Conservation (phyloP, 768 basidiomycete genomes). For the Wakefieldia striispora region DNA sequence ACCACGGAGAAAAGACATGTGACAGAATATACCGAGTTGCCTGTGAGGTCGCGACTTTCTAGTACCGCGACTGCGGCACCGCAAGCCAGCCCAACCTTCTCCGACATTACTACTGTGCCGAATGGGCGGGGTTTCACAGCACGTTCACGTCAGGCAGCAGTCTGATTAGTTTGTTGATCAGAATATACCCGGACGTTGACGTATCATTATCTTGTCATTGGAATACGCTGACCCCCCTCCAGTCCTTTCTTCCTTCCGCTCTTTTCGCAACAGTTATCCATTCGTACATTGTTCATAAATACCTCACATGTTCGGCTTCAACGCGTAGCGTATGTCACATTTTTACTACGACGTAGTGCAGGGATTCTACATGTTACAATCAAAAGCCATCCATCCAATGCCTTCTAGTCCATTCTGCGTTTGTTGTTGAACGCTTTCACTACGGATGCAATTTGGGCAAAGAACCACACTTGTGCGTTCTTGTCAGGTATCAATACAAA, state of each 20-base stretch:
- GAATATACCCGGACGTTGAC: slow-evolving; percentile 28
- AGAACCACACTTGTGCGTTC: slow-evolving; percentile 76
- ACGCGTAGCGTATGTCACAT: slow-evolving; percentile 29
- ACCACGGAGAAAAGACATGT: slow-evolving; percentile 29
- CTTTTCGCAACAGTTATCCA: slow-evolving; percentile 16
- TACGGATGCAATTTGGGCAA: slow-evolving; percentile 69
- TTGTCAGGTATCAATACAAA: slow-evolving; percentile 79
- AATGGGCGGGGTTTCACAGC: slow-evolving; percentile 23
- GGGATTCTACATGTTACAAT: slow-evolving; percentile 20
- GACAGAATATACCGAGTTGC: slow-evolving; percentile 35
- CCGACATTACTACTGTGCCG: slow-evolving; percentile 37
- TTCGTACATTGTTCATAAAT: slow-evolving; percentile 25
- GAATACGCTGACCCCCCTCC: slow-evolving; percentile 13
- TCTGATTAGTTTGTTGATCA: slow-evolving; percentile 18
- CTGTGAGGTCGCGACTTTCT: slow-evolving; percentile 52
- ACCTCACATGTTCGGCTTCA: slow-evolving; percentile 23
- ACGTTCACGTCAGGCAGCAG: slow-evolving; percentile 20
- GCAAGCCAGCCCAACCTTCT: slow-evolving; percentile 38
- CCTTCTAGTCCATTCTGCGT: slow-evolving; percentile 60
- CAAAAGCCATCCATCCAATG: slow-evolving; percentile 14
- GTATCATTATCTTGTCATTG: slow-evolving; percentile 21
- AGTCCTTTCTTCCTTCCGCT: slow-evolving; percentile 16
- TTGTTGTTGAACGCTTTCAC: slow-evolving; percentile 75
- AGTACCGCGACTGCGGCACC: slow-evolving; percentile 53
- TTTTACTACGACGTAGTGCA: slow-evolving; percentile 21